Evolutionary conservation across 2,329 filamentous ascomycete genomes (phyloP).

Genomic region (Fusarium brevicatenulatum): DNA sequence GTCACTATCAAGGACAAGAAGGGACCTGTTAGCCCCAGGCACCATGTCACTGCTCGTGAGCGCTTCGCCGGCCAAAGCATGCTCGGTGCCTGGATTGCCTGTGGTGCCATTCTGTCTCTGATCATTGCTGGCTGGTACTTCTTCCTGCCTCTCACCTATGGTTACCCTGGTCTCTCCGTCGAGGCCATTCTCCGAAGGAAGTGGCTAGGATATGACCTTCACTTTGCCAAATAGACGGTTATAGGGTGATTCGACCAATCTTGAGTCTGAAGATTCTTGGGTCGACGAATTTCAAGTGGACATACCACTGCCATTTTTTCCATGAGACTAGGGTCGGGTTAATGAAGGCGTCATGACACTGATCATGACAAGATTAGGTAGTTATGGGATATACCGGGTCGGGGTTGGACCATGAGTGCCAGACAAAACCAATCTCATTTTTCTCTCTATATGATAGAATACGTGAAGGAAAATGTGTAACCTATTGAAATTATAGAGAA

Average conservation of each 20-base stretch:
- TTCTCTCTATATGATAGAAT: constrained; percentile 22
- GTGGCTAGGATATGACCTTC: constrained; percentile 96
- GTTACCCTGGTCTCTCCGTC: constrained; percentile 86
- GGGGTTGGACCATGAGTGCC: constrained; percentile 16
- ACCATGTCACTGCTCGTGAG: constrained; percentile 81
- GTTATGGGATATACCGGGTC: constrained; percentile 1
- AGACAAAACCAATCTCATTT: constrained; percentile 25
- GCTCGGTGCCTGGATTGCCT: constrained; percentile 81
- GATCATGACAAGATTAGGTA: background rate
- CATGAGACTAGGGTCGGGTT: background rate
- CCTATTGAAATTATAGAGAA: constrained; percentile 16
- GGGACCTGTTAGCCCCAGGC: constrained; percentile 56
- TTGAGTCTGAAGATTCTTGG: background rate
- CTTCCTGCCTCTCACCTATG: constrained; percentile 95
- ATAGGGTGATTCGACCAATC: background rate
- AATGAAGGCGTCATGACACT: background rate
- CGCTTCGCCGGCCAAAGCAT: constrained; percentile 83
- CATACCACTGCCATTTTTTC: background rate
- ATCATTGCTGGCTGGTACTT: constrained; percentile 86
- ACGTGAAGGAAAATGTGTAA: constrained; percentile 2
- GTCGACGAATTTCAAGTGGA: background rate
- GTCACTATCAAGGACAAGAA: constrained; percentile 62
- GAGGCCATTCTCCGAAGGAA: constrained; percentile 84
- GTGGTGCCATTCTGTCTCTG: constrained; percentile 72
- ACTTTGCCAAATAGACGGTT: constrained; percentile 88